phyloP scores from a whole-genome alignment of 805 yeast genomes.

The Metschnikowia corniflorae region DNA sequence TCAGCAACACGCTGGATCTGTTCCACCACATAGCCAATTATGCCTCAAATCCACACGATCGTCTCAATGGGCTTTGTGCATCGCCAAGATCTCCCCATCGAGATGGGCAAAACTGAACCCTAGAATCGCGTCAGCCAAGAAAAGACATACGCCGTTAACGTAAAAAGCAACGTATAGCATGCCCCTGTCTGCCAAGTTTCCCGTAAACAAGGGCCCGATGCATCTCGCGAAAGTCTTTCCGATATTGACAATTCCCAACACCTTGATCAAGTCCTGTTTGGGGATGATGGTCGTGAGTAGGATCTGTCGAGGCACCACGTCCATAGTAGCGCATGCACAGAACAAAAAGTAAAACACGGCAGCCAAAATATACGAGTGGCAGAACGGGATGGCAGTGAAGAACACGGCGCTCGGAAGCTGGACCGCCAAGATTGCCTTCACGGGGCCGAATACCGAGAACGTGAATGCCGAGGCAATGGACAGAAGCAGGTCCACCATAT shows the following conservation, averaged over 20 bases:
- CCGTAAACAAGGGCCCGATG: conserved; percentile 78
- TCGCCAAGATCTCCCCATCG: conserved; percentile 30
- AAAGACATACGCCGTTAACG: conserved; percentile 49
- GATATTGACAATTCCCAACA: conserved; percentile 82
- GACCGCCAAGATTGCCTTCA: conserved; percentile 65
- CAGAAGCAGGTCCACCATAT: conserved; percentile 60
- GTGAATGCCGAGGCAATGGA: conserved; percentile 74
- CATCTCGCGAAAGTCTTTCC: conserved; percentile 84
- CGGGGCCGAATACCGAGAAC: conserved; percentile 70
- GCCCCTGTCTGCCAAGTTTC: conserved; percentile 56
- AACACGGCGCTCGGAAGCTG: conserved; percentile 77
- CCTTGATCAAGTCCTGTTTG: conserved; percentile 62
- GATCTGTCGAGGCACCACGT: conserved; percentile 87
- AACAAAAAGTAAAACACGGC: conserved; percentile 47
- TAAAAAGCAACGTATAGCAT: conserved; percentile 48
- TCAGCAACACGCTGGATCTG: no score
- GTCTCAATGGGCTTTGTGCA: conserved; percentile 4
- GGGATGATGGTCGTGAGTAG: conserved; percentile 65
- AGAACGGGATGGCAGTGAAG: conserved; percentile 40
- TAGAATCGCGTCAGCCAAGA: conserved; percentile 46
- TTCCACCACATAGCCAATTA: no score
- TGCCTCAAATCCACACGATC: no score
- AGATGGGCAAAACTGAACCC: conserved; percentile 40
- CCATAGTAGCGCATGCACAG: conserved; percentile 68
- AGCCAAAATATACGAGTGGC: conserved; percentile 39